These are phyloP conservation scores for Trematosphaeria pertusa DNA, from an alignment of 2,329 filamentous ascomycete species.

Conservation along the genomic window DNA sequence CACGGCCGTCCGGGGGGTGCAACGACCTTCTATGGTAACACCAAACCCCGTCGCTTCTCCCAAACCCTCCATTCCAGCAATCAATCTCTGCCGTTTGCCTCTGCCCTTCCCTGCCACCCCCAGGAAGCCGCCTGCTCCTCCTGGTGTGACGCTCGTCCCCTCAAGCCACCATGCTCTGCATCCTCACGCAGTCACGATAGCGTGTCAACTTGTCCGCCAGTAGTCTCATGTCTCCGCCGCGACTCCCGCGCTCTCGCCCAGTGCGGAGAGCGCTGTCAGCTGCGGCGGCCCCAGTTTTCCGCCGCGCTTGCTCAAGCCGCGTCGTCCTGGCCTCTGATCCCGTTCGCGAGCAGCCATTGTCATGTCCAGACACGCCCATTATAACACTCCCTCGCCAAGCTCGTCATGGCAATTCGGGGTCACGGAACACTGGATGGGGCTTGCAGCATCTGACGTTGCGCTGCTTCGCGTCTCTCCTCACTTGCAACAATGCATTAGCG, in stretches of 20 bases:
- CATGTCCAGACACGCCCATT: slow-evolving; percentile 28
- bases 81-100: slow-evolving; percentile 34
- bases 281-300: slow-evolving; percentile 34
- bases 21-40: slow-evolving; percentile 43
- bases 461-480: slow-evolving; percentile 36
- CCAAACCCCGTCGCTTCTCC: slow-evolving; percentile 43
- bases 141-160: slow-evolving; percentile 41
- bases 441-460: slow-evolving; percentile 42
- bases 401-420: slow-evolving; percentile 25
- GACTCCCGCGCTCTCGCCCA: slow-evolving; percentile 41
- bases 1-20: slow-evolving; percentile 37
- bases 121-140: slow-evolving; percentile 41
- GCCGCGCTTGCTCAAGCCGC: slow-evolving; percentile 21
- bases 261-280: slow-evolving; percentile 29
- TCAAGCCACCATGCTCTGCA: slow-evolving; percentile 44
- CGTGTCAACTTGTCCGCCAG: slow-evolving; percentile 44
- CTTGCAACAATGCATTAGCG: slow-evolving; percentile 44
- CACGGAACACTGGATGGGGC: slow-evolving; percentile 36
- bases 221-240: slow-evolving; percentile 34
- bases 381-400: slow-evolving; percentile 38
- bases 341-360: slow-evolving; percentile 31
- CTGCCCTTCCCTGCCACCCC: slow-evolving; percentile 28
- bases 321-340: slow-evolving; percentile 33
- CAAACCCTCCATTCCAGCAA: slow-evolving; percentile 45
- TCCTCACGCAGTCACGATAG: slow-evolving; percentile 41